Evolutionary conservation across 768 basidiomycete species (phyloP), one percentile per base, ranked within the genome.

Genomic region (Phlebiopsis gigantea): DNA sequence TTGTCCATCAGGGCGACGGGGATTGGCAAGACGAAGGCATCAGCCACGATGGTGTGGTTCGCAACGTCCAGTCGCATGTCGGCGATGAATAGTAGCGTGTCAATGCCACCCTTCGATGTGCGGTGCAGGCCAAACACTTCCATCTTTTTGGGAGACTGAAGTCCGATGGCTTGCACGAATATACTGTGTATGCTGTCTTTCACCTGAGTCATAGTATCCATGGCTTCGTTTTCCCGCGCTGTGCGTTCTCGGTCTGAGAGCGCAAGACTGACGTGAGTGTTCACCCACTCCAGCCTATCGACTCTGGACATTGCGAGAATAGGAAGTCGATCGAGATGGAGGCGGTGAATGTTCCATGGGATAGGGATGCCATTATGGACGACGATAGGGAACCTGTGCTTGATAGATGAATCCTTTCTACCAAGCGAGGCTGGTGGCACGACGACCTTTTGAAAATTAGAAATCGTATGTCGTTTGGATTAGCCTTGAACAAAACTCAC

Each of bases 21-120:
- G 30, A 77, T 63, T 0, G 79, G 77, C 1, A 79, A 63, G 5
- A 79, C 70, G 62, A 71, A 82, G 1, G 74, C 75, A 57, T 84
- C 80, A 10, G 71, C 72, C 21, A 84, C 65, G 2, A 83, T 47
- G 1, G 81, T 81, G 58, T 80, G 76, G 0, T 76, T 73, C 2
- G 72, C 64, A 12, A 79, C 55, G 59, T 85, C 83, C 19, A 81
- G 66, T 9, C 77, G 71, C 45, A 84, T 63, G 25, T 67, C 66
- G 26, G 73, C 71, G 52, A 83, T 61, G 58, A 84, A 75, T 31
- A 85, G 63, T 19, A 82, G 22, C 0, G 77, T 73, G 54, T 79
- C 68, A 51, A 46, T 57, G 62, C 59, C 59, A 15, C 50, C 55
- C 5, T 28, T 5, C 6, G 55, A 46, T 4, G 26, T 31, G 15